phyloP scores from a whole-genome alignment of 495 filamentous ascomycete species.

The Neurospora tetrasperma region DNA sequence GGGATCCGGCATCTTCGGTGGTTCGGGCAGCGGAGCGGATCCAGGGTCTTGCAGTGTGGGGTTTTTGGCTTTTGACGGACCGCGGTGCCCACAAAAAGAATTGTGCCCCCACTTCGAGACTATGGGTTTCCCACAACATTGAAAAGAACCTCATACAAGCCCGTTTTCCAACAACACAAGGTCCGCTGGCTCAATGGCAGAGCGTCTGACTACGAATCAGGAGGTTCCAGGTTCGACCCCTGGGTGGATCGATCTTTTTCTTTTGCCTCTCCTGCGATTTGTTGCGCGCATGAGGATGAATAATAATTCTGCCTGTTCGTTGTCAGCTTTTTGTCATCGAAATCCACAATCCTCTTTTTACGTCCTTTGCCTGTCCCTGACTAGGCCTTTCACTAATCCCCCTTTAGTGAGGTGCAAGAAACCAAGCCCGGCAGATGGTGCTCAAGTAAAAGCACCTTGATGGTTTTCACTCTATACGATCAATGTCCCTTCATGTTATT shows the following conservation, averaged over 20 bases:
- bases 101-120: not conserved
- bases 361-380: not conserved
- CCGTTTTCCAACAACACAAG: not conserved
- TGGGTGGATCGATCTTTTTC: not conserved
- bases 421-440: not conserved
- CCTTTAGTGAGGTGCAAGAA: not conserved
- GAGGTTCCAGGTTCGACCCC: constrained; percentile 1
- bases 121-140: not conserved
- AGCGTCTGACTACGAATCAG: constrained; percentile 1
- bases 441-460: not conserved
- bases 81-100: not conserved
- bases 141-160: not conserved
- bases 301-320: not conserved
- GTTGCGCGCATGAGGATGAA: not conserved
- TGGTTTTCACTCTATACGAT: not conserved
- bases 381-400: not conserved
- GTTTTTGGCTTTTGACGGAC: not conserved
- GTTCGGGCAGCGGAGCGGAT: not conserved
- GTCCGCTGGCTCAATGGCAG: constrained; percentile 1
- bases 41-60: not conserved
- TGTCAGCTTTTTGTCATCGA: not conserved
- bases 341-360: not conserved
- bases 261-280: not conserved
- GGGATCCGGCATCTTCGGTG: not conserved
- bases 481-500: not conserved